These are phyloP conservation scores for Kwoniella pini DNA, from an alignment of 768 basidiomycete genomes.

Conservation along the genomic window DNA sequence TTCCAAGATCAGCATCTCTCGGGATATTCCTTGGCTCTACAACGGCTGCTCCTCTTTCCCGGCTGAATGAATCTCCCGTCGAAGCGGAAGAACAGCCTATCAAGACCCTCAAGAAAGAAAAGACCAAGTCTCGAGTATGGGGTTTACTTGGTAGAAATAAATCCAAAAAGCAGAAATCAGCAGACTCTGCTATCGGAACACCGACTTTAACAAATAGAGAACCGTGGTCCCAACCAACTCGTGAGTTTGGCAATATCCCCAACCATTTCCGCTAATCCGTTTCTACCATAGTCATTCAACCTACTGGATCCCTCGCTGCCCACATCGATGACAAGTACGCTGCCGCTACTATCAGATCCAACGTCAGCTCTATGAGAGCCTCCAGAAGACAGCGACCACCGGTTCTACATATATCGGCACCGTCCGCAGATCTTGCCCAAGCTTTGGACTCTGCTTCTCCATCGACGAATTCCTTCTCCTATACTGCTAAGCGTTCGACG, in stretches of 20 bases:
- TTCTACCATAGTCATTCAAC: not conserved
- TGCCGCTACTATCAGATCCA: constrained; percentile 18
- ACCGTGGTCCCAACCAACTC: not conserved
- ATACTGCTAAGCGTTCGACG: not conserved
- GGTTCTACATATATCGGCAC: constrained; percentile 23
- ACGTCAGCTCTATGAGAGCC: constrained; percentile 1
- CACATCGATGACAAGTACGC: constrained; percentile 22
- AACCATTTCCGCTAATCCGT: not conserved
- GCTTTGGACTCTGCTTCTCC: not conserved
- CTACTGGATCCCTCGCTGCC: constrained; percentile 3
- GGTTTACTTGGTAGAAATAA: constrained; percentile 32
- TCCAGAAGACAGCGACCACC: constrained; percentile 5
- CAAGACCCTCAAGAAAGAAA: constrained; percentile 35
- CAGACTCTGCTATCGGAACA: not conserved
- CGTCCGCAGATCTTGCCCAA: constrained; percentile 10
- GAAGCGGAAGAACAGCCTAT: constrained; percentile 7
- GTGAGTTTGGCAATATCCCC: not conserved
- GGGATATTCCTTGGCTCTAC: constrained; percentile 16
- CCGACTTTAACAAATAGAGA: constrained; percentile 2
- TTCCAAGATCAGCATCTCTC: constrained; percentile 37
- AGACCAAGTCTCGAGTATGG: constrained; percentile 46
- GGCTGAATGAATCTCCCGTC: constrained; percentile 1
- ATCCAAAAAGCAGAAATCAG: constrained; percentile 24
- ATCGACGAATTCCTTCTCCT: constrained; percentile 3
- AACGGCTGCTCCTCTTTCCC: constrained; percentile 8